Conservation (phyloP, 176 grass and related monocot species). For the Luzula sylvatica region DNA sequence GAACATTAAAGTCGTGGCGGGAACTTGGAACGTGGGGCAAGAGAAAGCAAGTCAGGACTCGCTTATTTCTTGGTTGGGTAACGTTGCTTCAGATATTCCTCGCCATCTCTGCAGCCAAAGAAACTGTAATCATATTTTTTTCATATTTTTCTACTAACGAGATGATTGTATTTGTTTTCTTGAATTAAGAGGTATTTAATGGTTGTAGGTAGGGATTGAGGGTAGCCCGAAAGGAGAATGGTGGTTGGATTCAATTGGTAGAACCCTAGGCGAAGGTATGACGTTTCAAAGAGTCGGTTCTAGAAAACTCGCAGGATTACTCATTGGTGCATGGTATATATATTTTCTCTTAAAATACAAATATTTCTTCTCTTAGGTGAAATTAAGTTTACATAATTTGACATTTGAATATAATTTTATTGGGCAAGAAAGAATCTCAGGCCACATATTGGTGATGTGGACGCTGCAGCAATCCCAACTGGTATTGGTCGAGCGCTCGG, state of each 20-base stretch:
- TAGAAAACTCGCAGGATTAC: slow-evolving; percentile 68
- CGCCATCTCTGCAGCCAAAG: too few relatives aligned
- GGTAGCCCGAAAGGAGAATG: slow-evolving; percentile 70
- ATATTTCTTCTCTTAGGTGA: neutral
- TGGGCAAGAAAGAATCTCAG: slow-evolving; percentile 62
- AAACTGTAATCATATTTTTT: too few relatives aligned
- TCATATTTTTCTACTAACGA: too few relatives aligned
- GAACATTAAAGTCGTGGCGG: slow-evolving; percentile 75
- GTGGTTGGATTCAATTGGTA: slow-evolving; percentile 67
- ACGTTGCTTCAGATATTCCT: slow-evolving; percentile 68
- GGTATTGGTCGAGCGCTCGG: slow-evolving; percentile 63
- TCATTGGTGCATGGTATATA: slow-evolving; percentile 62
- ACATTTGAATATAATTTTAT: slow-evolving; percentile 13
- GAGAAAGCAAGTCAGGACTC: slow-evolving; percentile 60
- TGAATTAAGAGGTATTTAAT: slow-evolving; percentile 14
- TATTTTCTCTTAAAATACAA: neutral
- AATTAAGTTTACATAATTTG: slow-evolving; percentile 6
- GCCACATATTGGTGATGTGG: slow-evolving; percentile 47
- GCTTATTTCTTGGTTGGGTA: slow-evolving; percentile 62
- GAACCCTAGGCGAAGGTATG: slow-evolving; percentile 34
- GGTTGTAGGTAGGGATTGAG: slow-evolving; percentile 61
- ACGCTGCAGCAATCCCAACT: too few relatives aligned
- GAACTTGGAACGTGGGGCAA: slow-evolving; percentile 87
- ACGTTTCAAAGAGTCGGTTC: slow-evolving; percentile 57
- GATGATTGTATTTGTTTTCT: too few relatives aligned